phyloP scores from a whole-genome alignment of 2,329 filamentous ascomycete species.

The Cercospora sp. region DNA sequence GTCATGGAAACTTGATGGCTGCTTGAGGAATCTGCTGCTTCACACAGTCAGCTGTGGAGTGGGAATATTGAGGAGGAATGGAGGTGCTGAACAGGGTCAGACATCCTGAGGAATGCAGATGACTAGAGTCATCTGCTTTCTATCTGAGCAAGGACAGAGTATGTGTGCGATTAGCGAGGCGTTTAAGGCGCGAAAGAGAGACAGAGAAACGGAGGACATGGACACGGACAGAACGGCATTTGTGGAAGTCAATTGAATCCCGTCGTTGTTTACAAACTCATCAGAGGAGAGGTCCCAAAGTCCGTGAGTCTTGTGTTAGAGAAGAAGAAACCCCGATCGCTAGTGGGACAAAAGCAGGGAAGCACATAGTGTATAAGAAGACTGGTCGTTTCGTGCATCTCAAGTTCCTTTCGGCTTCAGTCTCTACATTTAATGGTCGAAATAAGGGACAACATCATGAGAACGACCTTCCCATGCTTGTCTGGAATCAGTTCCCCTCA shows the following conservation, averaged over 20 bases:
- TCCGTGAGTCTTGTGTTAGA: neutral
- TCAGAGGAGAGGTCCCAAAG: neutral
- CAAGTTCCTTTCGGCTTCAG: neutral
- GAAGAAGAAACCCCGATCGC: neutral
- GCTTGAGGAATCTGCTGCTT: neutral
- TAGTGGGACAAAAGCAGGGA: neutral
- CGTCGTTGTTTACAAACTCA: neutral
- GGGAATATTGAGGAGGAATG: neutral
- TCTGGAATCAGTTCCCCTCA: neutral
- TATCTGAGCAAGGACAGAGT: neutral
- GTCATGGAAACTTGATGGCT: neutral
- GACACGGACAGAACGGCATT: neutral
- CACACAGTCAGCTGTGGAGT: neutral
- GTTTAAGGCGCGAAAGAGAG: neutral
- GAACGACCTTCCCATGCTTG: neutral
- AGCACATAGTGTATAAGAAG: neutral
- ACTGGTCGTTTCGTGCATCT: neutral
- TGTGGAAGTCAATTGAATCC: neutral
- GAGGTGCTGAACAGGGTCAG: neutral
- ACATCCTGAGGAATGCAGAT: neutral
- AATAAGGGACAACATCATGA: neutral
- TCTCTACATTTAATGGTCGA: neutral
- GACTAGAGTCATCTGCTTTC: neutral
- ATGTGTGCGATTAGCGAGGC: constrained; percentile 11
- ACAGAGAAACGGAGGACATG: neutral